Base-by-base conservation (phyloP, 257 asterid genomes). In the Datura wrightii region DNA sequence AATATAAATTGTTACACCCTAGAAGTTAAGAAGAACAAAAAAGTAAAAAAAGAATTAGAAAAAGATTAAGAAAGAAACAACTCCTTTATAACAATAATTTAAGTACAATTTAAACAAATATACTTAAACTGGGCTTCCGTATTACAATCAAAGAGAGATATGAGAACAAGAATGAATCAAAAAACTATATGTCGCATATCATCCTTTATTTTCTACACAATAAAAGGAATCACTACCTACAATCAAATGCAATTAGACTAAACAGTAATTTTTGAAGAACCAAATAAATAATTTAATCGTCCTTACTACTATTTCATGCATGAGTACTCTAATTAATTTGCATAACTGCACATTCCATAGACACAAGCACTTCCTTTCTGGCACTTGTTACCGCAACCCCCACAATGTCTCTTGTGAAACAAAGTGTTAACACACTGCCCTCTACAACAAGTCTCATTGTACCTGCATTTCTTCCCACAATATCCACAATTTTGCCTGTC, bases 321-420 rank as follows among this genome's bases (percentile, higher is more conserved):
- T 4, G 31, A 63, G 42, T 31, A 60, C 5, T 11, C 5, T 10
- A 53, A 11, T 36, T 31, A 76, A 76, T 76, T 76, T 50, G 97
- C 94, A 83, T 94, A 94, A 84, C 90, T 89, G 85, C 98, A 94
- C 87, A 94, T 85, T 59, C 96, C 98, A 48, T 14, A 92, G 15
- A 76, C 39, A 70, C 98, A 94, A 50, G 80, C 86, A 50, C 82
- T 86, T 36, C 91, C 90, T 81, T 88, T 88, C 66, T 82, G 85
- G 86, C 97, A 94, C 79, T 78, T 76, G 36, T 87, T 90, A 39
- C 82, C 58, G 86, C 98, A 94, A 13, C 92, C 92, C 16, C 98
- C 98, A 69, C 97, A 94, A 31, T 94, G 87, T 11, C 84, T 89
- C 79, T 86, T 85, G 85, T 90, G 60, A 1, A 74, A 69, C 66